Evolutionary conservation across 2,329 filamentous ascomycete genomes (phyloP).

Genomic region (Dothidotthia symphoricarpi): DNA sequence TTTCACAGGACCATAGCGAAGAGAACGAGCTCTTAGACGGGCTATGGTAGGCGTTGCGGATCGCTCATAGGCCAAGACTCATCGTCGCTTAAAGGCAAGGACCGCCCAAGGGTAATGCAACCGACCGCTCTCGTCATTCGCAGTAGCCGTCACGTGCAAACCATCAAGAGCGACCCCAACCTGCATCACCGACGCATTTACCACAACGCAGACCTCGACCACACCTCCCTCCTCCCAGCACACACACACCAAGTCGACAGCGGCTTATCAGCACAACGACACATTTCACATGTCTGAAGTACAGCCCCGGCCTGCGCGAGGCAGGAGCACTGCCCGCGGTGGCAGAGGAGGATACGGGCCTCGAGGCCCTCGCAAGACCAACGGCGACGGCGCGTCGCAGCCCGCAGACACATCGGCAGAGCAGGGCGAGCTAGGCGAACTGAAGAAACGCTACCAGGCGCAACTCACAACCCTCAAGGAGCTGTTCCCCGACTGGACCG

Average conservation of each 20-base stretch:
- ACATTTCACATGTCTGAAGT: slow-evolving; percentile 82
- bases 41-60: too few relatives aligned
- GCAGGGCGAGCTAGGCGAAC: slow-evolving; percentile 83
- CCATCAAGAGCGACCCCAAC: too few relatives aligned
- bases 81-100: too few relatives aligned
- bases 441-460: slow-evolving; percentile 83
- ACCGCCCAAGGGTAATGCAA: too few relatives aligned
- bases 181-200: too few relatives aligned
- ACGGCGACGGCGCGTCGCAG: slow-evolving; percentile 66
- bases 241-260: slow-evolving; percentile 22
- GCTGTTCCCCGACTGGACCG: slow-evolving; percentile 93
- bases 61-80: too few relatives aligned
- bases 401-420: slow-evolving; percentile 67
- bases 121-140: too few relatives aligned
- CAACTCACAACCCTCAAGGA: slow-evolving; percentile 83
- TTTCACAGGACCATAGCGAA: too few relatives aligned
- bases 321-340: slow-evolving; percentile 86
- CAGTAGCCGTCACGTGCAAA: too few relatives aligned
- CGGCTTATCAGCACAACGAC: slow-evolving; percentile 40
- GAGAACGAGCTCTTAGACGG: too few relatives aligned
- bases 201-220: too few relatives aligned
- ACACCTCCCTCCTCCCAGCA: slow-evolving; percentile 27
- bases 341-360: slow-evolving; percentile 66
- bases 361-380: slow-evolving; percentile 58
- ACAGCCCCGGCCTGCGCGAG: slow-evolving; percentile 82